Evolutionary conservation across 2,329 filamentous ascomycete species (phyloP), one percentile per base, ranked within the genome.

Genomic region (Pestalotiopsis sp.): DNA sequence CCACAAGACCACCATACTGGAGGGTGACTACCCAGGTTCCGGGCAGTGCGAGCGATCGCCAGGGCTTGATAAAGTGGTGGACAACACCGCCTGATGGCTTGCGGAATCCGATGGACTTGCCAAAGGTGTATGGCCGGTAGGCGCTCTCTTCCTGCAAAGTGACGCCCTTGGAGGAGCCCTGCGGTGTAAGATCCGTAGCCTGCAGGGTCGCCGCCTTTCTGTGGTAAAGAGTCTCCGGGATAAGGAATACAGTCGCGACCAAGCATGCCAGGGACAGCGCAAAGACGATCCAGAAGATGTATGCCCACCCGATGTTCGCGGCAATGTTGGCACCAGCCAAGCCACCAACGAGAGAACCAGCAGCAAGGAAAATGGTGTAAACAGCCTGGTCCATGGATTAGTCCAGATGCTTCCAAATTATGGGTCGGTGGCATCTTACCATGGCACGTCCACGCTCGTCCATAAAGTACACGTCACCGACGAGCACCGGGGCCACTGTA

Each of bases 391-490:
- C 2, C 6, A 24, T 20, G 17, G 11, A 38, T 20, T 4, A 39
- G 26, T 62, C n/a, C 20, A 14, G 10, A 13, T 22, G n/a, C 11
- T 35, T 26, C 14, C 20, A 14, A 9, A 7, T 9, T 6, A 62
- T n/a, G 30, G n/a, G 14, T 20, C 14, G 6, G 1, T 10, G 30
- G 4, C 4, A 11, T 20, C 56, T n/a, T 40, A 66, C 78, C 79
- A 81, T 80, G 10, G 78, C 78, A 14, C 73, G 62, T 3, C 78
- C 78, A 0, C 79, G 74, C 22, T 80, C 73, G n/a, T 80, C 75
- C 0, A 80, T 68, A 6, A 80, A 80, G n/a, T 77, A 81, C 24
- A 81, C 69, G 13, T 81, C 79, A 2, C 79, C 79, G 3, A 80
- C 70, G 1, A 79, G 40, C 0, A 75, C 77, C 0, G 79, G 77